These are phyloP conservation scores for Didymella glomerata DNA, from an alignment of 2,329 filamentous ascomycete species.

Conservation along the genomic window DNA sequence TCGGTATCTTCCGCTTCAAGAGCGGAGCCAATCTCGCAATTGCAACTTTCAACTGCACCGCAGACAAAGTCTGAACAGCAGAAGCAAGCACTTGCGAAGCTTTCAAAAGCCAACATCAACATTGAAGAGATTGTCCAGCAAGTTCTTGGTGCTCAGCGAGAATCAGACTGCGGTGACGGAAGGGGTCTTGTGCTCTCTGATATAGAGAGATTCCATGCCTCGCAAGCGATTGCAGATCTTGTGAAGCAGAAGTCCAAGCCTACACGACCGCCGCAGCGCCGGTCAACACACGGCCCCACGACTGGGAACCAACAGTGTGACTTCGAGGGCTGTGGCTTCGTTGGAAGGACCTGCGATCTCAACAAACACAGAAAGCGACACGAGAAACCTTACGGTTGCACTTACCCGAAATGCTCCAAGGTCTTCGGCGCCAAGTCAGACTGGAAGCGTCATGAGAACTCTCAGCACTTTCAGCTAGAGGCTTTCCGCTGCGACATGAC, in stretches of 20 bases:
- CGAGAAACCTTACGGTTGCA: slow-evolving; percentile 82
- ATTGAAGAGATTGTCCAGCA: slow-evolving; percentile 22
- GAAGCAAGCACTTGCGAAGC: slow-evolving; percentile 27
- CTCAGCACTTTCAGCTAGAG: slow-evolving; percentile 76
- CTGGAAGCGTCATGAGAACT: slow-evolving; percentile 90
- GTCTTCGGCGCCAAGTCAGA: slow-evolving; percentile 92
- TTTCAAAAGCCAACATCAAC: slow-evolving; percentile 37
- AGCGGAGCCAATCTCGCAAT: neutral
- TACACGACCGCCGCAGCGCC: too few relatives aligned
- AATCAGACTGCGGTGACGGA: too few relatives aligned
- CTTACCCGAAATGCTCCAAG: slow-evolving; percentile 72
- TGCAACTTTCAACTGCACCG: slow-evolving; percentile 17
- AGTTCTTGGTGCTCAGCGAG: neutral
- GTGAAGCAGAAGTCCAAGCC: too few relatives aligned
- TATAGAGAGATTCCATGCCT: too few relatives aligned
- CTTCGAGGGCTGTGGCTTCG: slow-evolving; percentile 7
- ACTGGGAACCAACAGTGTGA: slow-evolving; percentile 37
- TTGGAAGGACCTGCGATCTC: slow-evolving; percentile 48
- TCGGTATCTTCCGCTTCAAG: too few relatives aligned
- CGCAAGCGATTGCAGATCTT: too few relatives aligned
- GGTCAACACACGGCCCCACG: too few relatives aligned
- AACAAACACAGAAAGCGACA: slow-evolving; percentile 85
- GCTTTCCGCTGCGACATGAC: slow-evolving; percentile 71
- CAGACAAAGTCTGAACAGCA: slow-evolving; percentile 48
- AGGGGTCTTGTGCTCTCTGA: too few relatives aligned